Percentiles rank a stretch among this genome's conserved stretches.
These are phyloP conservation scores for Kazachstania sp. DNA, from an alignment of 1,139 yeast genomes.

Conservation along the genomic window DNA sequence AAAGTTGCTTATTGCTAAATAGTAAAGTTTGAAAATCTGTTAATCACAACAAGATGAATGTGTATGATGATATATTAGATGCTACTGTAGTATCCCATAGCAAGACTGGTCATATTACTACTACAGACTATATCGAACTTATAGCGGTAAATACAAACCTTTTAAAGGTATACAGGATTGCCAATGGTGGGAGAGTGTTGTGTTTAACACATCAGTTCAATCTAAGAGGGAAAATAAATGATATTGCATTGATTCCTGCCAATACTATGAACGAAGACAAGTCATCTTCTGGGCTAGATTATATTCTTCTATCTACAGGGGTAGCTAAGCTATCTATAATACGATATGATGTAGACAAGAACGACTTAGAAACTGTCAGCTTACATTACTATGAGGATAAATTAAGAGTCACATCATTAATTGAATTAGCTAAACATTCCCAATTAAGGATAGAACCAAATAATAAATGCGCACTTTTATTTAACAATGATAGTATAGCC, in stretches of 20 bases:
- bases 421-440: conserved; percentile 37
- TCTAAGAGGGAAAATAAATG: conserved; percentile 62
- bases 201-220: conserved; percentile 57
- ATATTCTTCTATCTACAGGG: conserved; percentile 59
- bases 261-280: conserved; percentile 6
- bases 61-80: conserved; percentile 69
- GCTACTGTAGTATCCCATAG: conserved; percentile 69
- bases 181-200: conserved; percentile 34
- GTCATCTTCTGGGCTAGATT: conserved; percentile 43
- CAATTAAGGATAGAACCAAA: conserved; percentile 59
- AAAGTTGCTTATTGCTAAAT: too few relatives aligned
- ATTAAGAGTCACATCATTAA: conserved; percentile 44
- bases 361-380: conserved; percentile 59
- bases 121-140: conserved; percentile 43
- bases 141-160: conserved; percentile 65
- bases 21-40: neutral
- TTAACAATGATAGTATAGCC: conserved; percentile 65
- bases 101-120: conserved; percentile 54
- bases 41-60: conserved; percentile 47
- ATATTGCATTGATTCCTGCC: conserved; percentile 46
- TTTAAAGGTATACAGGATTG: conserved; percentile 55
- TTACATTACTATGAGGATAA: conserved; percentile 80
- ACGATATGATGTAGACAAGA: conserved; percentile 52
- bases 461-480: conserved; percentile 51
- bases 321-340: conserved; percentile 71